phyloP scores from a whole-genome alignment of 257 asterid genomes.

The Nicotiana noctiflora region DNA sequence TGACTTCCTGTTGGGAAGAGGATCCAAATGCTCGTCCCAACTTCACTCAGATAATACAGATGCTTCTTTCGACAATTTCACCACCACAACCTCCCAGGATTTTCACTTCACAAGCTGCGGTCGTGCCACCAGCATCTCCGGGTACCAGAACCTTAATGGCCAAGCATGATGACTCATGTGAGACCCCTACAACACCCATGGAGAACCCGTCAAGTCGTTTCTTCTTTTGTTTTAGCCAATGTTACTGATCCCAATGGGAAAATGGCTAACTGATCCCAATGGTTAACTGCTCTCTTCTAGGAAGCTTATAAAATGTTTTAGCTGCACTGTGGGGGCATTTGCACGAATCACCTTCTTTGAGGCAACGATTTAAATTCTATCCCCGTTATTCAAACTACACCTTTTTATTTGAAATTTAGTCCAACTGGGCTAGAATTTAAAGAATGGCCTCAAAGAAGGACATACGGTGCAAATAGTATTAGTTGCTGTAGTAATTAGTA shows the following conservation, averaged over 20 bases:
- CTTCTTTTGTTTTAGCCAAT: conserved; percentile 62
- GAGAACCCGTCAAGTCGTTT: conserved; percentile 42
- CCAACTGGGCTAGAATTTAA: too few relatives aligned
- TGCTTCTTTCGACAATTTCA: conserved; percentile 69
- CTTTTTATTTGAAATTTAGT: too few relatives aligned
- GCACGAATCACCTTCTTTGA: too few relatives aligned
- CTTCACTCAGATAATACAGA: conserved; percentile 77
- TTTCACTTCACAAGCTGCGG: conserved; percentile 46
- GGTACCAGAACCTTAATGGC: conserved; percentile 85
- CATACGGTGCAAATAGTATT: too few relatives aligned
- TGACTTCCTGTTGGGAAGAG: conserved; percentile 87
- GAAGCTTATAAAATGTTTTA: too few relatives aligned
- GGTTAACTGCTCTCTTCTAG: too few relatives aligned
- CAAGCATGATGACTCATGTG: conserved; percentile 46
- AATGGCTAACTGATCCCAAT: too few relatives aligned
- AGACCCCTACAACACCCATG: conserved; percentile 28
- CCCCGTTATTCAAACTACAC: too few relatives aligned
- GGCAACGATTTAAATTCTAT: too few relatives aligned
- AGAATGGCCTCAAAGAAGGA: too few relatives aligned
- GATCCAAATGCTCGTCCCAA: conserved; percentile 77
- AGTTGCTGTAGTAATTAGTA: not conserved
- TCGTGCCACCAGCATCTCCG: conserved; percentile 81
- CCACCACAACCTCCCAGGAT: conserved; percentile 54
- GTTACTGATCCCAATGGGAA: conserved; percentile 15
- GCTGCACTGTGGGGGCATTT: too few relatives aligned